These are phyloP conservation scores for Phoenix dactylifera DNA, from an alignment of 176 grass and related monocot species.

Conservation along the genomic window DNA sequence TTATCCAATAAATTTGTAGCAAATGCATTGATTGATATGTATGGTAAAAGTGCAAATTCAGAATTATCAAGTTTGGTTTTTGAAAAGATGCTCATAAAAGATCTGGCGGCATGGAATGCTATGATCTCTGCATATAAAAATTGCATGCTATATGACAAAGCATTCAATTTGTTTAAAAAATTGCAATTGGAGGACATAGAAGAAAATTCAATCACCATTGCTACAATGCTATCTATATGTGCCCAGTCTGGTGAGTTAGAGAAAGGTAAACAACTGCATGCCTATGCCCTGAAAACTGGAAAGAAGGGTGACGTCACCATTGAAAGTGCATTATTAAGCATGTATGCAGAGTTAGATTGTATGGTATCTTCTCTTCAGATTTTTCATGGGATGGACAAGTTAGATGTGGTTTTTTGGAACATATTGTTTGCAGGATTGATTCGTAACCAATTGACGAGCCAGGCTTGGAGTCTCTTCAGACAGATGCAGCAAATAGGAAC, in stretches of 20 bases:
- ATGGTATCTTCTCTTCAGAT: slow-evolving; percentile 18
- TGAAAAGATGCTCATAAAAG: slow-evolving; percentile 6
- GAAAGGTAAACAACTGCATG: slow-evolving; percentile 14
- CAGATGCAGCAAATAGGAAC: slow-evolving; percentile 15
- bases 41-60: slow-evolving; percentile 9
- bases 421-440: slow-evolving; percentile 13
- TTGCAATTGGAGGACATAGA: slow-evolving; percentile 4
- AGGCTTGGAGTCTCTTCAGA: slow-evolving; percentile 14
- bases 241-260: neutral
- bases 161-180: slow-evolving; percentile 11
- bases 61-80: slow-evolving; percentile 3
- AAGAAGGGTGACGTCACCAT: neutral
- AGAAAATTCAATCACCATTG: slow-evolving; percentile 14
- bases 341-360: slow-evolving; percentile 11
- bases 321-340: slow-evolving; percentile 4
- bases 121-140: slow-evolving; percentile 20
- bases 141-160: slow-evolving; percentile 9
- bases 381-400: slow-evolving; percentile 15
- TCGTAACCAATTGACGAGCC: neutral
- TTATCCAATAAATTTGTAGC: slow-evolving; percentile 5
- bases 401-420: slow-evolving; percentile 18
- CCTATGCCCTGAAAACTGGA: slow-evolving; percentile 12
- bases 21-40: slow-evolving; percentile 22
- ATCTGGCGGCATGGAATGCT: slow-evolving; percentile 23
- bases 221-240: slow-evolving; percentile 3